phyloP scores from a whole-genome alignment of 441 rosid genomes.

The Kokia cookei region DNA sequence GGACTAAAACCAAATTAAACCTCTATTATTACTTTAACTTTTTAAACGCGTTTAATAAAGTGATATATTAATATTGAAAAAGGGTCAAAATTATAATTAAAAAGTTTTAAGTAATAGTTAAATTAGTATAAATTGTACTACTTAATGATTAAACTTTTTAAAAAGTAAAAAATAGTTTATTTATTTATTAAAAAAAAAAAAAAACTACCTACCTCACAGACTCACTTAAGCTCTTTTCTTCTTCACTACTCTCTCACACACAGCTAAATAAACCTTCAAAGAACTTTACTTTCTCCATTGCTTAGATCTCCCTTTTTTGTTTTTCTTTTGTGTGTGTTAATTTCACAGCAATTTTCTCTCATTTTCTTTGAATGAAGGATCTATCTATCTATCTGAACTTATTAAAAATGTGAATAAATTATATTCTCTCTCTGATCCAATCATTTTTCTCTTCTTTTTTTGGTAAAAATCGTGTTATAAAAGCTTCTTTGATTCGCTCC shows the following conservation, averaged over 20 bases:
- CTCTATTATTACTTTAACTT: too few species aligned
- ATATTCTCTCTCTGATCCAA: not conserved
- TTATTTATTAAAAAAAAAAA: not conserved
- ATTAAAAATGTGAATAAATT: not conserved
- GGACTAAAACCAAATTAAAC: too few species aligned
- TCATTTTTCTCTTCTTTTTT: not conserved
- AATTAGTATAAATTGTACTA: too few species aligned
- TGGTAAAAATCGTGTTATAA: not conserved
- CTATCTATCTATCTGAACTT: not conserved
- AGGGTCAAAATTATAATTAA: too few species aligned
- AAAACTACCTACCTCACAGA: slow-evolving; percentile 15
- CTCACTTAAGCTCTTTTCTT: not conserved
- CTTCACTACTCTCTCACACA: not conserved
- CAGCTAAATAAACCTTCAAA: not conserved
- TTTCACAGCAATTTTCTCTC: not conserved
- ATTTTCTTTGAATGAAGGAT: not conserved
- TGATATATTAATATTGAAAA: too few species aligned
- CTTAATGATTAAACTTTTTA: not conserved
- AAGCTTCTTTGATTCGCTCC: slow-evolving; percentile 5
- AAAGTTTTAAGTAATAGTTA: too few species aligned
- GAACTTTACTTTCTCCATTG: not conserved
- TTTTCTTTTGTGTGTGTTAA: too few species aligned
- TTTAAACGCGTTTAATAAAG: too few species aligned
- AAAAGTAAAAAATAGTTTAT: not conserved
- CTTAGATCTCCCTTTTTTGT: not conserved